Conservation (phyloP, 1,284 basidiomycete species). For the Mycena sp. region DNA sequence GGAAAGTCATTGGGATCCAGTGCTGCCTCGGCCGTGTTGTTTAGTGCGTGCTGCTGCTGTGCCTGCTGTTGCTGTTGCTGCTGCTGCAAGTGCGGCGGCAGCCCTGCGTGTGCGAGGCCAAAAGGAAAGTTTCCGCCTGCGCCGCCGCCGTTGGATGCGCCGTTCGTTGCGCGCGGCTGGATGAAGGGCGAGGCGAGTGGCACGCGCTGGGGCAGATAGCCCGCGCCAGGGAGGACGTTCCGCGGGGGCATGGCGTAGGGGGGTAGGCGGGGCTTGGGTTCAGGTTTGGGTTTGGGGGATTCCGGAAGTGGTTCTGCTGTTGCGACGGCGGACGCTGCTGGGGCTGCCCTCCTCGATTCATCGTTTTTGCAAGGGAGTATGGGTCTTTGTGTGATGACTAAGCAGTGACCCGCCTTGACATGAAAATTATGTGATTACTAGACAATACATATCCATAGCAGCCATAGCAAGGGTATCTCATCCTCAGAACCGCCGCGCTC, state of each 20-base stretch:
- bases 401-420: too few relatives aligned
- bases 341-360: constrained; percentile 21
- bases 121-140: constrained; percentile 22
- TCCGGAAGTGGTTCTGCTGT: constrained; percentile 28
- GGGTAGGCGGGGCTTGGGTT: constrained; percentile 12
- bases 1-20: constrained; percentile 89
- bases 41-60: constrained; percentile 70
- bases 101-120: constrained; percentile 19
- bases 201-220: constrained; percentile 30
- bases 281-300: constrained; percentile 13
- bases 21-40: constrained; percentile 72
- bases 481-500: constrained; percentile 19
- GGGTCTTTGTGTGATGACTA: too few relatives aligned
- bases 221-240: constrained; percentile 19
- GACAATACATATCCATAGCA: too few relatives aligned
- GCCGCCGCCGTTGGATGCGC: constrained; percentile 16
- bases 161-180: constrained; percentile 28
- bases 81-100: constrained; percentile 55
- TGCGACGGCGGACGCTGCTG: constrained; percentile 25
- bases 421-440: too few relatives aligned
- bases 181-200: constrained; percentile 25
- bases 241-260: constrained; percentile 26
- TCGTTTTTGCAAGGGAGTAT: too few relatives aligned
- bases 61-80: constrained; percentile 62
- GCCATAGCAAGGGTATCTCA: background rate